Conservation (phyloP, 495 filamentous ascomycete species). For the Apiosordaria backusii region DNA sequence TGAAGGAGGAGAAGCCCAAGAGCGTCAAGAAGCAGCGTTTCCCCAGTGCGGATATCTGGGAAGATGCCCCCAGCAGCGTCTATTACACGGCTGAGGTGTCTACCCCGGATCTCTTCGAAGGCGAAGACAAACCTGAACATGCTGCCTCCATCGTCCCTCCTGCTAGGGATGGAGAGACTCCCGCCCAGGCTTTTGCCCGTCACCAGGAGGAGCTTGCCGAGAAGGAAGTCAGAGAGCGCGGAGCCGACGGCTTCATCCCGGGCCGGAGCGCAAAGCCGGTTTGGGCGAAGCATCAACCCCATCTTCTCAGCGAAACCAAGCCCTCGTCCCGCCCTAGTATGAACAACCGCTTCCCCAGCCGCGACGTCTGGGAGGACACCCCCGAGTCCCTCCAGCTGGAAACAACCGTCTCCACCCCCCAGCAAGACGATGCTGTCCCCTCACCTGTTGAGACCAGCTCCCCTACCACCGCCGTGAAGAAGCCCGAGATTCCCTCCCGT, state of each 20-base stretch:
- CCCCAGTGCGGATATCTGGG: slow-evolving; percentile 94
- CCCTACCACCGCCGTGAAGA: slow-evolving; percentile 30
- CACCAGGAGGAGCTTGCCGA: slow-evolving; percentile 55
- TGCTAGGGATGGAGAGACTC: slow-evolving; percentile 42
- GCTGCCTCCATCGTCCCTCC: slow-evolving; percentile 25
- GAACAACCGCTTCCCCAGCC: slow-evolving; percentile 82
- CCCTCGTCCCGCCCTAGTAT: slow-evolving; percentile 41
- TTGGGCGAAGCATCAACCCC: slow-evolving; percentile 42
- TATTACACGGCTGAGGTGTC: slow-evolving; percentile 81
- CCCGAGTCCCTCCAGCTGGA: slow-evolving; percentile 78
- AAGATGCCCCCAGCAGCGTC: slow-evolving; percentile 86
- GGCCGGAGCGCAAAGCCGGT: slow-evolving; percentile 45
- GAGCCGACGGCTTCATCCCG: slow-evolving; percentile 45
- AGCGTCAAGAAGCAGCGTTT: slow-evolving; percentile 72
- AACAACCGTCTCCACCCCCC: slow-evolving; percentile 70
- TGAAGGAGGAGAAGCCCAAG: slow-evolving; percentile 50
- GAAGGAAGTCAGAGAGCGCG: slow-evolving; percentile 38
- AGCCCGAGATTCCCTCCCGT: slow-evolving; percentile 24
- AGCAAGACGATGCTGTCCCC: slow-evolving; percentile 43
- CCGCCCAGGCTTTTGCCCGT: slow-evolving; percentile 51
- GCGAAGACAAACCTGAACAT: slow-evolving; percentile 53
- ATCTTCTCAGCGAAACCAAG: slow-evolving; percentile 42
- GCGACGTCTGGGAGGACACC: slow-evolving; percentile 94
- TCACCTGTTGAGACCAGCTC: slow-evolving; percentile 21
- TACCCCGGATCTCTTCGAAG: slow-evolving; percentile 63